Evolutionary conservation across 2,329 filamentous ascomycete genomes (phyloP), one percentile per base, ranked within the genome.

Genomic region (Epichloe sylvatica): DNA sequence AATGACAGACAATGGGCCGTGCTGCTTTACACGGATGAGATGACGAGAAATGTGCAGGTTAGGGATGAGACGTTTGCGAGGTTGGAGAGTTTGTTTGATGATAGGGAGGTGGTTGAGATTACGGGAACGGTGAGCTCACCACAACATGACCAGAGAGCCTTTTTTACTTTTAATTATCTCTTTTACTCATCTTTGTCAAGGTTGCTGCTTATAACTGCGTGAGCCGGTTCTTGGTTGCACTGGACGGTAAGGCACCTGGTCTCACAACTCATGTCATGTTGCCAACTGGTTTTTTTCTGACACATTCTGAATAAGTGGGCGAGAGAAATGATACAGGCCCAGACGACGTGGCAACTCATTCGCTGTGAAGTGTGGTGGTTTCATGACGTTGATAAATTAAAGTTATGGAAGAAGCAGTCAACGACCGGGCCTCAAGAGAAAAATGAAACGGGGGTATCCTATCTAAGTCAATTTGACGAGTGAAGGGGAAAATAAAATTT

Each of bases 201-300:
- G 64, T 78, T 56, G 85, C 84, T 12, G 80, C 78, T 49, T 94
- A 94, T 64, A 94, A 94, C 63, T 90, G 85, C 61, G 86, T 94
- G 15, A 89, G 84, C 63, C 76, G 87, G 33, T 90, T 94, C 57
- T 65, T 94, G 56, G 86, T 94, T 19, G 87, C 87, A 13, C 65
- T 94, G 50, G 83, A 94, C 68, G 85, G 79, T 81, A 67, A 65
- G 77, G 69, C 30, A 30, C 45, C 49, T 37, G 21, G n/a, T 46
- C 45, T 34, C 19, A 50, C 34, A 5, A 30, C 52, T 44, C 38
- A 9, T n/a, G n/a, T 44, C 38, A 9, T n/a, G 19, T 23, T 38
- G 45, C 37, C 48, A 37, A 19, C 25, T 37, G 33, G 30, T 40
- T n/a, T 25, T 8, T 25, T 25, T 40, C 56, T 58, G 52, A 59